Conservation (phyloP, 2,329 filamentous ascomycete species). For the Thelonectria olida region DNA sequence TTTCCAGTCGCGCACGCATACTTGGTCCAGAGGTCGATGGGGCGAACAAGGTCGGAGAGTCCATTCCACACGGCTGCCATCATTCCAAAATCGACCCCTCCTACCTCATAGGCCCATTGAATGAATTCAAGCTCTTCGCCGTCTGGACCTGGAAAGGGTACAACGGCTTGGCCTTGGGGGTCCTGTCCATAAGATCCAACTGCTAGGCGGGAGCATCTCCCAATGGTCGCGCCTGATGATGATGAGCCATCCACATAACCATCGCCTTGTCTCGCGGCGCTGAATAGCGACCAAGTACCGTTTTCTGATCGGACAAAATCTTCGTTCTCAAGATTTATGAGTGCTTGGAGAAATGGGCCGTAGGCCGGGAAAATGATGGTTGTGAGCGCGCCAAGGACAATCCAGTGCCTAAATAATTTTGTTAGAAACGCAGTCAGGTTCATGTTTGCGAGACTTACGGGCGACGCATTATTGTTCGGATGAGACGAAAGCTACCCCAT, state of each 20-base stretch:
- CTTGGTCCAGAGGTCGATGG: background rate
- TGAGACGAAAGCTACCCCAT: conserved; percentile 20
- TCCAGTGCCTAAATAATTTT: conserved; percentile 12
- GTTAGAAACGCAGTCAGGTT: background rate
- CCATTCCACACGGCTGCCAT: conserved; percentile 17
- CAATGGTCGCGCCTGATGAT: background rate
- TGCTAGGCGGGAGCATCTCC: background rate
- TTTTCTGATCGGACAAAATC: background rate
- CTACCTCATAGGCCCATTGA: background rate
- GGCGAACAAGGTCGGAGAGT: background rate
- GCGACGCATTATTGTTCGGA: conserved; percentile 1
- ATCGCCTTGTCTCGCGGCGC: too few relatives aligned
- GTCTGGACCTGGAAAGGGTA: background rate
- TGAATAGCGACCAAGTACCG: background rate
- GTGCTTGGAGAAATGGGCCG: conserved; percentile 16
- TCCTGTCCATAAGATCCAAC: background rate
- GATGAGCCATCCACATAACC: background rate
- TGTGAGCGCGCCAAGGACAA: conserved; percentile 2
- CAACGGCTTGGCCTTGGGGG: background rate
- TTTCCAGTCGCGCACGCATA: conserved; percentile 21
- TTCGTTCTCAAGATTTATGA: conserved; percentile 7
- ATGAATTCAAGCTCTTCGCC: background rate
- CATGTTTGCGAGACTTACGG: conserved; percentile 11
- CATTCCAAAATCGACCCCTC: conserved; percentile 13
- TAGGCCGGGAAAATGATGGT: conserved; percentile 11